A percentile compares a stretch with the other conserved stretches of the same genome.
Conservation (phyloP, 495 filamentous ascomycete species). For the Xylaria acuta region DNA sequence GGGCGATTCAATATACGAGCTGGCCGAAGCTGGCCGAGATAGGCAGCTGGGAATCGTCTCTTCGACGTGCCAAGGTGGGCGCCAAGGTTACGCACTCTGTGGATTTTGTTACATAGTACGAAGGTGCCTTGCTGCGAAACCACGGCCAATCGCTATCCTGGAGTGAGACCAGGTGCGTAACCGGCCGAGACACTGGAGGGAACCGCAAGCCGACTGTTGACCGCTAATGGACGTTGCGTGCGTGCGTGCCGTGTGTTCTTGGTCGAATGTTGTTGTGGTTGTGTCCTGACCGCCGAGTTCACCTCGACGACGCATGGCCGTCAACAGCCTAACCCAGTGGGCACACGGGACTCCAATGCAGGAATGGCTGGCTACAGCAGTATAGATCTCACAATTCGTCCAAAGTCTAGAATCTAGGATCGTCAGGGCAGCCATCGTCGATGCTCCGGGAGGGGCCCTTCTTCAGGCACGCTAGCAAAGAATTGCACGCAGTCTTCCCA, state of each 20-base stretch:
- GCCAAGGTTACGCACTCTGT: slow-evolving; percentile 22
- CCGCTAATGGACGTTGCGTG: slow-evolving; percentile 17
- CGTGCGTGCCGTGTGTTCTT: background rate
- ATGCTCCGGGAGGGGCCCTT: background rate
- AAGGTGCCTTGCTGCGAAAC: slow-evolving; percentile 15
- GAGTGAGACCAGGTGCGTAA: slow-evolving; percentile 19
- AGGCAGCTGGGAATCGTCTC: slow-evolving; percentile 19
- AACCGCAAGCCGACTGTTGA: slow-evolving; percentile 15
- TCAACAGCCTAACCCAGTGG: background rate
- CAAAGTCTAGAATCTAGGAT: slow-evolving; percentile 23
- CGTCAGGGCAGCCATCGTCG: slow-evolving; percentile 18
- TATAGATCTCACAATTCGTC: background rate
- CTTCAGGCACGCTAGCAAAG: slow-evolving; percentile 6
- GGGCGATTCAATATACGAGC: slow-evolving; percentile 14
- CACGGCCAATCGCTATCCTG: slow-evolving; percentile 17
- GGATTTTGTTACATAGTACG: slow-evolving; percentile 26
- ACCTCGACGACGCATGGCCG: background rate
- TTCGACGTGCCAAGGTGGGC: slow-evolving; percentile 3
- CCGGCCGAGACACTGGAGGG: slow-evolving; percentile 13
- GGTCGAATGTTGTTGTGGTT: background rate
- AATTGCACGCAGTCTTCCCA: slow-evolving; percentile 18
- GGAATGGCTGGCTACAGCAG: background rate
- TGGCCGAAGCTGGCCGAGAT: slow-evolving; percentile 26
- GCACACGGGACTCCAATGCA: background rate
- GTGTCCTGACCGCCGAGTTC: background rate